A percentile compares a stretch with the other conserved stretches of the same genome.
phyloP scores from a whole-genome alignment of 192 early-diverging fungal species.

The Oehlia diaphana region DNA sequence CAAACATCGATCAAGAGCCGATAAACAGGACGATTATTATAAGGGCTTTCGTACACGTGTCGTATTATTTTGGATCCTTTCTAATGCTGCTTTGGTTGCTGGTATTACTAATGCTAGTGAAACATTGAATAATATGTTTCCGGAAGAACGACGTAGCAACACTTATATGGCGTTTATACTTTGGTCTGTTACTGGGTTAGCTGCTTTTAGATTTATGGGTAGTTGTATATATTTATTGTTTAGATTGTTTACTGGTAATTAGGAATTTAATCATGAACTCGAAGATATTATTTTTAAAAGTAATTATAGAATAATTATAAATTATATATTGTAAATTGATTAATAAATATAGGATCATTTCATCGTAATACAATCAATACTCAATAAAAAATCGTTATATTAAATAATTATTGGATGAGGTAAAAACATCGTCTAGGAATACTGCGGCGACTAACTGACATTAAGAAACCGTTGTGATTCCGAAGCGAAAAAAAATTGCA shows the following conservation, averaged over 20 bases:
- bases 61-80: conserved; percentile 77
- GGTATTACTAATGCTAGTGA: conserved; percentile 57
- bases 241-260: conserved; percentile 49
- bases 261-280: too few relatives aligned
- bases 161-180: conserved; percentile 69
- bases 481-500: too few relatives aligned
- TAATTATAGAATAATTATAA: too few relatives aligned
- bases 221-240: conserved; percentile 65
- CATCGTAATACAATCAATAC: too few relatives aligned
- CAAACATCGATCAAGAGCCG: conserved; percentile 63
- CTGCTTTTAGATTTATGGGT: conserved; percentile 69
- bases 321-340: too few relatives aligned
- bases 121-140: conserved; percentile 31
- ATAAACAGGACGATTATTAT: conserved; percentile 82
- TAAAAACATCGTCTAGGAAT: too few relatives aligned
- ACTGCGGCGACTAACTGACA: too few relatives aligned
- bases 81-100: conserved; percentile 69
- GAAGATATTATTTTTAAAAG: too few relatives aligned
- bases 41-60: conserved; percentile 77
- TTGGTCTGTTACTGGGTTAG: conserved; percentile 71
- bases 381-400: too few relatives aligned
- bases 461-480: too few relatives aligned
- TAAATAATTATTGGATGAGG: too few relatives aligned
- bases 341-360: too few relatives aligned
- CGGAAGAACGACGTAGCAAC: conserved; percentile 40